Evolutionary conservation across 73 alveolate genomes (phyloP), one percentile per base, ranked within the genome.

Genomic region (Uronychia setigera): DNA sequence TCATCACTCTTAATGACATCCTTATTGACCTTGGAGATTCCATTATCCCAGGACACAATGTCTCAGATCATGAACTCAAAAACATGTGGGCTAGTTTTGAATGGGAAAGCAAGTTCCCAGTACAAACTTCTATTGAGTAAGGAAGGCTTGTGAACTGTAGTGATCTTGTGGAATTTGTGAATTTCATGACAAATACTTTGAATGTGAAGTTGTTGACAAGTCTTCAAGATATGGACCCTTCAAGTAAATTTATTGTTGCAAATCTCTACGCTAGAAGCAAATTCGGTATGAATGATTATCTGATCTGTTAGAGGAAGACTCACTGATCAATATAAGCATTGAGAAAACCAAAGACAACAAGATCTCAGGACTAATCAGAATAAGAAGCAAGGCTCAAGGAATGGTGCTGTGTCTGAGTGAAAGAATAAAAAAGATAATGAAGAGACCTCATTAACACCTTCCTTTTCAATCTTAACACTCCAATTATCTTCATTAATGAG

Each of bases 31-130:
- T 97, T 46, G 92, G 97, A 84, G 98, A 97, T 82, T 92, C 91
- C 60, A 84, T 97, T 29, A 78, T 83, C 81, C 98, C 98, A 33
- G 99, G 97, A 14, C 92, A 89, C 34, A 89, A 95, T 83, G 92
- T 46, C 19, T 46, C 93, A 29, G 98, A 97, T 75, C 89, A 87
- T 74, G 95, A 94, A 78, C 97, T 97, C 80, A 96, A 98, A 81
- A 92, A 97, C 84, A 93, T 91, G 89, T 98, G 99, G 99, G 97
- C 96, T 33, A 98, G 97, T 67, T 98, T 94, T 93, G 97, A 97
- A 79, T 97, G 99, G 99, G 99, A 97, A 83, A 95, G 94, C 85
- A 96, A 96, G 79, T 98, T 98, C 26, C 92, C 86, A 76, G 94
- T 98, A 34, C 95, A 93, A 77, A 83, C 98, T 0, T 82, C 94